These are phyloP conservation scores for Tolypocladium capitatum DNA, from an alignment of 2,329 filamentous ascomycete species.

Conservation along the genomic window DNA sequence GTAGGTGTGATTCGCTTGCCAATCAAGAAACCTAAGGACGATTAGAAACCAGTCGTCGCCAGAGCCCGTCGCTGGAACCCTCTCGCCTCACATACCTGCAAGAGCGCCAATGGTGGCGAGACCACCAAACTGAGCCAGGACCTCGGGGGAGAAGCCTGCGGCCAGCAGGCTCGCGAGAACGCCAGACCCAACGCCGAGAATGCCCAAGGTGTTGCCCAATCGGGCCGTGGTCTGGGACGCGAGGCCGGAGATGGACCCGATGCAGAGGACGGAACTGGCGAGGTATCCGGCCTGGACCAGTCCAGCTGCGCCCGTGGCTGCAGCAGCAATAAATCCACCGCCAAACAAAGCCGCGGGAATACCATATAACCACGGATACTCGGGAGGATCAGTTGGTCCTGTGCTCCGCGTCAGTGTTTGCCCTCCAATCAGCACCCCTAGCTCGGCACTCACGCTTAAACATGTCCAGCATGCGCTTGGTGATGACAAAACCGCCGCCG, in stretches of 20 bases:
- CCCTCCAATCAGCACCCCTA: too few relatives aligned
- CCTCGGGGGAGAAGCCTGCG: conserved; percentile 66
- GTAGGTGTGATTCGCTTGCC: conserved; percentile 80
- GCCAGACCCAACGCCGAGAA: conserved; percentile 71
- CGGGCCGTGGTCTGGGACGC: conserved; percentile 73
- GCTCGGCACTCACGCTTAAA: conserved; percentile 47
- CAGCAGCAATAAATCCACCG: conserved; percentile 68
- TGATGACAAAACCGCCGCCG: conserved; percentile 79
- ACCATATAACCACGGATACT: conserved; percentile 80
- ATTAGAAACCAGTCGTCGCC: conserved; percentile 1
- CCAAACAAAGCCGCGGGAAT: conserved; percentile 66
- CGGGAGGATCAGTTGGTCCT: conserved; percentile 70
- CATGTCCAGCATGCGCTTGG: conserved; percentile 89
- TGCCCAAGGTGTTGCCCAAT: conserved; percentile 74
- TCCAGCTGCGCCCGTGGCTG: conserved; percentile 68
- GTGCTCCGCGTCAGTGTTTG: conserved; percentile 6
- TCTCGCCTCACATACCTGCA: conserved; percentile 27
- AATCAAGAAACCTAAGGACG: conserved; percentile 50
- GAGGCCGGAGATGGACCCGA: conserved; percentile 68
- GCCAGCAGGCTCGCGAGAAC: conserved; percentile 72
- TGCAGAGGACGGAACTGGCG: conserved; percentile 72
- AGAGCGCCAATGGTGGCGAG: conserved; percentile 61
- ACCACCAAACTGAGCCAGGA: conserved; percentile 65
- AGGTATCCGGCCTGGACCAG: conserved; percentile 81
- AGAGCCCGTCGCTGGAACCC: too few relatives aligned